Evolutionary conservation across 306 rosid species (phyloP), one percentile per base, ranked within the genome.

Genomic region (Pterocarpus macrocarpus): DNA sequence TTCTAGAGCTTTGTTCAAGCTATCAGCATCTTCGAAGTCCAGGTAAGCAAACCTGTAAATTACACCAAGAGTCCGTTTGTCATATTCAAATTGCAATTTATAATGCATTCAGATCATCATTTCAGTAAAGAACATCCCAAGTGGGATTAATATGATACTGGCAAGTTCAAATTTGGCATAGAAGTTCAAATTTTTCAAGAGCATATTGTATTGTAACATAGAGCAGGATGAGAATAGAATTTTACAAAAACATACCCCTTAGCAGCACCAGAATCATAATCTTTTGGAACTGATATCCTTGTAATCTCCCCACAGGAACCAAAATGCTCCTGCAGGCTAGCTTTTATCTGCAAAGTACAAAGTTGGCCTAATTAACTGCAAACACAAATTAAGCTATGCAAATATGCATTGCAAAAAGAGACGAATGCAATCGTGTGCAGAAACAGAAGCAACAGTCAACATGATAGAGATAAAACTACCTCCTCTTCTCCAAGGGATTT

Each of bases 201-300:
- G 41, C 1, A 63, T 28, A 30, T 10, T 8, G 39, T 22, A 33
- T 34, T 17, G 7, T 1, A 16, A 14, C 8, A 73, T 7, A 8
- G 4, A 0, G 8, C 5, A 22, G 28, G 1, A 45, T 1, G 14
- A 2, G 7, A 7, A 33, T 5, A 57, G 8, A 34, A 16, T 14
- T 63, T 34, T 8, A 33, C 11, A 81, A 16, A 59, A 5, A 79
- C 84, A 28, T 57, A 93, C 98, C 99, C 99, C 79, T 92, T 95
- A 2, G 64, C 2, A 10, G 50, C 38, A 13, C 96, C 96, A 79
- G 89, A 52, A 0, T 93, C 99, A 2, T 11, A 86, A 83, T 95
- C 98, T 76, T 83, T 91, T 0, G 99, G 98, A 36, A 95, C 47
- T 4, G 98, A 88, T 3, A 93, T 13, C 85, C 99, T 88, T 1